Percentiles rank a stretch among this genome's conserved stretches.
Evolutionary conservation across 768 basidiomycete species (phyloP).

Genomic region (Phaeotremella skinneri): DNA sequence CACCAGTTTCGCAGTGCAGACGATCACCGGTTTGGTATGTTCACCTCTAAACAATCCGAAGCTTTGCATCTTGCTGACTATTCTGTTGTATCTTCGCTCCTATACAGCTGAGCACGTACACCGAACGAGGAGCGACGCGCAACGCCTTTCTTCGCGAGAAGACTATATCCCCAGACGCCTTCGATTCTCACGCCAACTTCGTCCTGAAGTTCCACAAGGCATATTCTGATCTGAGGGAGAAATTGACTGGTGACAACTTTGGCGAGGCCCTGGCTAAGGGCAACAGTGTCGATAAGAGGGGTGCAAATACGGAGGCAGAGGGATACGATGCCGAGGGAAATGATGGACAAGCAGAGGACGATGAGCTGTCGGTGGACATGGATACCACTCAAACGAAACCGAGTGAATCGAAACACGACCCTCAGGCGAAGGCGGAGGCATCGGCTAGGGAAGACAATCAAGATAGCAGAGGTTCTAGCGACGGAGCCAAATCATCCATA

Average conservation of each 20-base stretch:
- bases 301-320: background rate
- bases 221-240: conserved; percentile 23
- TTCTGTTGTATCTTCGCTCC: conserved; percentile 12
- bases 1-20: conserved; percentile 50
- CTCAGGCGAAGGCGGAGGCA: background rate
- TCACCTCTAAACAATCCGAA: background rate
- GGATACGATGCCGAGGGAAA: background rate
- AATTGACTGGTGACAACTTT: conserved; percentile 2
- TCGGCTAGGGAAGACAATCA: background rate
- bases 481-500: background rate
- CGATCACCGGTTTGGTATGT: conserved; percentile 43
- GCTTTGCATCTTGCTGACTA: background rate
- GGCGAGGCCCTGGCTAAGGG: background rate
- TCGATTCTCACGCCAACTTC: conserved; percentile 41
- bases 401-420: background rate
- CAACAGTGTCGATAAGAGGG: background rate
- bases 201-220: conserved; percentile 33
- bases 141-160: conserved; percentile 20
- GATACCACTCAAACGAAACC: background rate
- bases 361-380: background rate
- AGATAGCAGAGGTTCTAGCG: background rate
- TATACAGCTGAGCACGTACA: conserved; percentile 37
- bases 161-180: conserved; percentile 19
- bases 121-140: conserved; percentile 17
- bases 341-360: background rate